Evolutionary conservation across 345 rosid genomes (phyloP), one percentile per base, ranked within the genome.

Genomic region (Hibiscus trionum): DNA sequence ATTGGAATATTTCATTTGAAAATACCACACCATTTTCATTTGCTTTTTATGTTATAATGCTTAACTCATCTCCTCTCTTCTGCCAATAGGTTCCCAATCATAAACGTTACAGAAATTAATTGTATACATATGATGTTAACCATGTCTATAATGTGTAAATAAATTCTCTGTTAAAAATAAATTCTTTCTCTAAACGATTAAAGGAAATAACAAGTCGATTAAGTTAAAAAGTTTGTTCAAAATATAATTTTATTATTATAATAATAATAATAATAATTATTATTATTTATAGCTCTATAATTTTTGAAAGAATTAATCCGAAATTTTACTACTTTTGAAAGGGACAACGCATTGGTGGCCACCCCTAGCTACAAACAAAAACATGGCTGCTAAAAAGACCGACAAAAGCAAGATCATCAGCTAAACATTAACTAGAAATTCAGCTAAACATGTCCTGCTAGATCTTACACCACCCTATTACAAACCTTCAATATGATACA

Each of bases 1-100:
- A 44, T 62, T 33, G 65, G 61, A 66, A 26, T 47, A 33, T 50
- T 53, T 59, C 69, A 59, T 50, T 73, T 21, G 27, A 11, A 55
- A 70, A 44, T 65, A 44, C 58, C 71, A 72, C 69, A 47, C 24
- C 21, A 50, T n/a, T 52, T 67, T 47, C 33, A 60, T 19, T 53
- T 61, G 71, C 27, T 16, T 61, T 39, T 49, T 49, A 29, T 61
- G 53, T 31, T 33, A 2, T 15, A 39, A 1, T 61, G 66, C 66
- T 49, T 12, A 49, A 49, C 55, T 12, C 55, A 14, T 49, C n/a
- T 14, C n/a, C 5, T 49, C 47, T 44, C 12, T 44, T 44, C 47
- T 2, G 12, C 47, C 14, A 44, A 11, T 44, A 44, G 47, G 47
- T 10, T 2, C 47, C 47, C 12, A 11, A 44, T 44, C 47, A 44